Base-by-base conservation (phyloP, 129 eudicot species). In the Cynara cardunculus region DNA sequence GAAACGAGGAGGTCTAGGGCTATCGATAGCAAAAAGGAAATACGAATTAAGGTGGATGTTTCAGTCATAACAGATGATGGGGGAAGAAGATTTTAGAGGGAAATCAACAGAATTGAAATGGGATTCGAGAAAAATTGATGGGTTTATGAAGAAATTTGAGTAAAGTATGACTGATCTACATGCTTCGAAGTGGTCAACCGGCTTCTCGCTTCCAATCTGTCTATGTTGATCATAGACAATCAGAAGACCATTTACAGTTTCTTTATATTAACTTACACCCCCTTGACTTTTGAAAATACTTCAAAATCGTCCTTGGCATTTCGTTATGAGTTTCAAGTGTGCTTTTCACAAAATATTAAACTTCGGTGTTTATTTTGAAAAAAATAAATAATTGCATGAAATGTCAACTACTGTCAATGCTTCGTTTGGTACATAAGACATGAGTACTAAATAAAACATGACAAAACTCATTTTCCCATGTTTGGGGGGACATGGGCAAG, bases 101-200 rank as follows among this genome's bases (percentile, higher is more conserved):
- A 35, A 77, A 71, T 37, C 2, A 37, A 71, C 67, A 62, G 5
- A 70, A 35, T 6, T 64, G 22, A 61, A 59, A 61, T 34, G 67
- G 85, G 56, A 25, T 82, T 82, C 25, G 14, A 16, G 56, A 31
- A 31, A 73, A 65, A 11, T 46, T 74, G 59, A 9, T 31, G 76
- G 30, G 16, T 14, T 67, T 13, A 26, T 67, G 21, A 69, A 56
- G 74, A 71, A 71, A 71, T 71, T 77, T 28, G 46, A 82, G 81
- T 53, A 53, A 69, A 67, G 27, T 34, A 4, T 69, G 2, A 69
- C 26, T 82, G 73, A 70, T 69, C 25, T 76, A 76, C 86, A 37
- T 83, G 59, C 22, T 77, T 22, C 11, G 21, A 27, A 61, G 56
- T 21, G 68, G 86, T 83, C 86, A 83, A 83, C 82, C 26, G 72